Conservation (phyloP, 1,284 basidiomycete species). For the Peniophora sp. region DNA sequence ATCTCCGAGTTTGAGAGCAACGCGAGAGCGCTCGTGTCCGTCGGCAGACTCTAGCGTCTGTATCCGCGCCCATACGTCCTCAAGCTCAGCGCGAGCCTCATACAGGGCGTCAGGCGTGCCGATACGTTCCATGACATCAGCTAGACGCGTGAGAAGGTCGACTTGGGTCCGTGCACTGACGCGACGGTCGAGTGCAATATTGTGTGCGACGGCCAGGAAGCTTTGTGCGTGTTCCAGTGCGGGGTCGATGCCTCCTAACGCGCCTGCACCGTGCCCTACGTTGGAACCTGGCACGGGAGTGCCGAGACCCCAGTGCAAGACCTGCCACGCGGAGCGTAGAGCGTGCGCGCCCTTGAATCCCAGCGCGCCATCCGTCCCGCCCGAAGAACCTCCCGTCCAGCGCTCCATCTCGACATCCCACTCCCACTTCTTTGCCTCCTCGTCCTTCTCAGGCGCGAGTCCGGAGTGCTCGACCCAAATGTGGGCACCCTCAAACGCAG, state of each 20-base stretch:
- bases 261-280: conserved; percentile 26
- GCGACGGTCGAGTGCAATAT: conserved; percentile 33
- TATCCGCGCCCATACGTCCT: conserved; percentile 50
- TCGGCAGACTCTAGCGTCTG: conserved; percentile 17
- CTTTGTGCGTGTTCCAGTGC: conserved; percentile 44
- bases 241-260: conserved; percentile 37
- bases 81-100: conserved; percentile 55
- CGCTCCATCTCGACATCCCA: conserved; percentile 67
- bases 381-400: conserved; percentile 65
- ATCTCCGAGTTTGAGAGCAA: conserved; percentile 62
- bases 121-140: conserved; percentile 60
- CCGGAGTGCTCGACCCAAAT: conserved; percentile 62
- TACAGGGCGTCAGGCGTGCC: conserved; percentile 47
- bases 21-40: conserved; percentile 40
- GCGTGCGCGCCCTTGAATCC: conserved; percentile 61
- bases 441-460: conserved; percentile 45
- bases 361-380: conserved; percentile 70
- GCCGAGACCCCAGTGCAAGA: conserved; percentile 63
- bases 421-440: conserved; percentile 53
- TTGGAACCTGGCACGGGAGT: conserved; percentile 31
- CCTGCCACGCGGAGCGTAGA: conserved; percentile 72
- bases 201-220: conserved; percentile 46
- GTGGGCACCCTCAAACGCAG: conserved; percentile 55
- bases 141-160: conserved; percentile 58
- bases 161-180: conserved; percentile 37